These are phyloP conservation scores for Chrysanthemum makinoi DNA, from an alignment of 129 eudicot species.

Conservation along the genomic window DNA sequence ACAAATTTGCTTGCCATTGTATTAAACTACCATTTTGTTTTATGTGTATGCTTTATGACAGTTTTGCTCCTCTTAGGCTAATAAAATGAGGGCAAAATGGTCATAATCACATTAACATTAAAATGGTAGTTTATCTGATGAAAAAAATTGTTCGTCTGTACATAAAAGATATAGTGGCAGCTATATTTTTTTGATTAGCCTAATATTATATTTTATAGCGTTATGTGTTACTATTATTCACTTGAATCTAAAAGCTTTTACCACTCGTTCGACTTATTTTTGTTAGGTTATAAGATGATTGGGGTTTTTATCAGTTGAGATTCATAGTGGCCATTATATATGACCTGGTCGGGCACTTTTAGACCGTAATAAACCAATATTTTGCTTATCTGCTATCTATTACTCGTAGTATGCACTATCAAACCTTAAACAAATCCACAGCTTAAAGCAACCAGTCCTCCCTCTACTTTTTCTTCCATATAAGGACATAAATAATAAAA, in stretches of 20 bases:
- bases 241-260: conserved; percentile 13
- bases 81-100: no score
- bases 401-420: conserved; percentile 19
- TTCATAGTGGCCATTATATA: conserved; percentile 27
- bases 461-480: conserved; percentile 21
- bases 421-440: conserved; percentile 30
- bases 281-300: conserved; percentile 19
- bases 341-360: conserved; percentile 31
- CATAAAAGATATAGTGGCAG: no score
- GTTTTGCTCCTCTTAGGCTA: no score
- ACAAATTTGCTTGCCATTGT: no score
- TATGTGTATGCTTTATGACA: no score
- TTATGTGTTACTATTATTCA: background rate
- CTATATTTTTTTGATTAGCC: no score
- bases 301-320: conserved; percentile 10
- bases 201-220: no score
- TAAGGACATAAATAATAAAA: conserved; percentile 14
- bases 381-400: conserved; percentile 30
- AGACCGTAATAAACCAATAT: conserved; percentile 11
- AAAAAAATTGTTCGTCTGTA: no score
- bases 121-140: no score
- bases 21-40: no score
- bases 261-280: background rate
- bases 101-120: no score
- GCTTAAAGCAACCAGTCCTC: conserved; percentile 31